Percentiles rank a stretch among this genome's conserved stretches.
These are phyloP conservation scores for Metroxylon sagu DNA, from an alignment of 176 grass and related monocot species.

Conservation along the genomic window DNA sequence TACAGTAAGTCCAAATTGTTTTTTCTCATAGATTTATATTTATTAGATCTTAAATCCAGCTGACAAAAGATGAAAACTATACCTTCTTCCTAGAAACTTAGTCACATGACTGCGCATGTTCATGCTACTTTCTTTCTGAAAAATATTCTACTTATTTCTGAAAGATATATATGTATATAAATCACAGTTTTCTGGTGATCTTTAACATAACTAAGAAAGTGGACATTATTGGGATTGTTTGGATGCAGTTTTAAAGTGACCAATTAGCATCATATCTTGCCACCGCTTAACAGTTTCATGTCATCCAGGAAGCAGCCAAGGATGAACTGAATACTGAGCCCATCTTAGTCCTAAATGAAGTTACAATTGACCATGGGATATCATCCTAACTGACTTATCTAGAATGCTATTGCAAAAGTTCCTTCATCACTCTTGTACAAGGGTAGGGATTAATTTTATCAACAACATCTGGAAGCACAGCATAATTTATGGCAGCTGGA, in stretches of 20 bases:
- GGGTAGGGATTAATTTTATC: constrained; percentile 90
- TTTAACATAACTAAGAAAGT: constrained; percentile 58
- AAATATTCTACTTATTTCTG: too few relatives aligned
- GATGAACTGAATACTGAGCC: constrained; percentile 70
- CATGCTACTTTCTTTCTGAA: too few relatives aligned
- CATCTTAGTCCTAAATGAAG: constrained; percentile 79
- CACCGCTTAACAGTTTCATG: constrained; percentile 73
- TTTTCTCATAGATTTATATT: too few relatives aligned
- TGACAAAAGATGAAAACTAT: too few relatives aligned
- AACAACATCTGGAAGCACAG: constrained; percentile 89
- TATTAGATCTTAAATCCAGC: too few relatives aligned
- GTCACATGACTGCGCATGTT: too few relatives aligned
- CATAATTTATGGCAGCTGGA: constrained; percentile 90
- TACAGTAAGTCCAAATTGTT: too few relatives aligned
- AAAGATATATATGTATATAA: too few relatives aligned
- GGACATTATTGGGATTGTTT: constrained; percentile 67
- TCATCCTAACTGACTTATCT: constrained; percentile 93
- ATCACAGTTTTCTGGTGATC: constrained; percentile 11
- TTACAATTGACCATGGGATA: constrained; percentile 87
- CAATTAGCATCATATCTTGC: constrained; percentile 86
- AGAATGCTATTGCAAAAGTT: constrained; percentile 87
- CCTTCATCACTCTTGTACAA: constrained; percentile 92
- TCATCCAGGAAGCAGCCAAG: constrained; percentile 75
- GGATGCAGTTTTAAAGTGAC: constrained; percentile 59
- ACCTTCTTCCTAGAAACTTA: too few relatives aligned